phyloP scores from a whole-genome alignment of 305 asterid genomes.

The Fraxinus dipetala region DNA sequence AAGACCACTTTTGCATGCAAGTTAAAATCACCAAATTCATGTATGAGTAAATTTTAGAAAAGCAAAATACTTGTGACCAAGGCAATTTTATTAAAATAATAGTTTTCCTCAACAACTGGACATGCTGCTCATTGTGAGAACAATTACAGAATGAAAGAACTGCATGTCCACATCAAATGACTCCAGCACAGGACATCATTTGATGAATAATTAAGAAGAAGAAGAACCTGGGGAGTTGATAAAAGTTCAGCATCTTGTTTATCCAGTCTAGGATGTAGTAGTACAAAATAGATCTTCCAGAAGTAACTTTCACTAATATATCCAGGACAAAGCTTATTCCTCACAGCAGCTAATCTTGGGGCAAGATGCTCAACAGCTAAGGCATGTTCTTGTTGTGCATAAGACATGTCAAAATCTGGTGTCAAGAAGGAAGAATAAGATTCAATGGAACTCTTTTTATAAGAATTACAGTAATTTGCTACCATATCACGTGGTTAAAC shows the following conservation, averaged over 20 bases:
- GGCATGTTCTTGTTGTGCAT: constrained; percentile 94
- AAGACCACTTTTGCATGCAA: not conserved
- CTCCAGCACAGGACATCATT: constrained; percentile 8
- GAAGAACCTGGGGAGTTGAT: constrained; percentile 76
- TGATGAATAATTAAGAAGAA: not conserved
- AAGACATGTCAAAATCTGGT: constrained; percentile 72
- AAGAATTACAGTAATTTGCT: not conserved
- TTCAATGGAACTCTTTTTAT: not conserved
- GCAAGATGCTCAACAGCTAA: constrained; percentile 80
- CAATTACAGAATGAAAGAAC: constrained; percentile 12
- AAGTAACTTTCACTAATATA: constrained; percentile 81
- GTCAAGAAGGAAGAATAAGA: constrained; percentile 21
- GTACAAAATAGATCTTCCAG: constrained; percentile 96
- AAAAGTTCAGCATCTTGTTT: constrained; percentile 63
- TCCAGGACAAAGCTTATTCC: constrained; percentile 92
- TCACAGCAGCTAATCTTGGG: constrained; percentile 76
- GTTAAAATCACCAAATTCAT: not conserved
- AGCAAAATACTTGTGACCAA: not conserved
- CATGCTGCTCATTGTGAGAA: not conserved
- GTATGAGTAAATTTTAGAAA: not conserved
- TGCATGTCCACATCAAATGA: not conserved
- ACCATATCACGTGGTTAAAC: not conserved
- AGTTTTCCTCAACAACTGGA: constrained; percentile 11
- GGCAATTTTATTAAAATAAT: not conserved
- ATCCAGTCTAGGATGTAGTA: constrained; percentile 74